phyloP scores from a whole-genome alignment of 768 basidiomycete species.

The Tricholoma bakamatsutake region DNA sequence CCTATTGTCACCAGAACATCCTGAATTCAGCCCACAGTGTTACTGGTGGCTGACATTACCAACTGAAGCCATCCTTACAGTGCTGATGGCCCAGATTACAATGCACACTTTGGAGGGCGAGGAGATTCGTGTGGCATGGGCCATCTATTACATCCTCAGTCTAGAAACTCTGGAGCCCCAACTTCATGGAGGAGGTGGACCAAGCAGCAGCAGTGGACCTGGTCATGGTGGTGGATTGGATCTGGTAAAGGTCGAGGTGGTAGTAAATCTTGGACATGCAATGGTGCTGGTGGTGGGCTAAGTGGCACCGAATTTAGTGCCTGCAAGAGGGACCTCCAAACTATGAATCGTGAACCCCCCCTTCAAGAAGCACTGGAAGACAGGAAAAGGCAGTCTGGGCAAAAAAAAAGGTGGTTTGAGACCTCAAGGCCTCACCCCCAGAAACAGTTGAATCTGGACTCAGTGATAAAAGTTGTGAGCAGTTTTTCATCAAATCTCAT shows the following conservation, averaged over 20 bases:
- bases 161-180: not conserved
- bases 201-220: not conserved
- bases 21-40: constrained; percentile 6
- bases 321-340: not conserved
- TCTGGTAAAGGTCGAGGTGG: not conserved
- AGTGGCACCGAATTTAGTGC: not conserved
- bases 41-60: constrained; percentile 8
- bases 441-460: constrained; percentile 1
- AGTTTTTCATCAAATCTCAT: not conserved
- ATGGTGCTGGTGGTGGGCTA: no score
- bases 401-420: constrained; percentile 1
- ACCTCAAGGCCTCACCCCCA: no score
- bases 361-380: not conserved
- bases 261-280: no score
- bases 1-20: constrained; percentile 7
- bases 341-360: not conserved
- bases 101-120: not conserved
- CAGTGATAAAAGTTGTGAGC: not conserved
- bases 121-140: not conserved
- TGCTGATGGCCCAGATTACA: not conserved
- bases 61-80: constrained; percentile 5
- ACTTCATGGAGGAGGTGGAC: not conserved
- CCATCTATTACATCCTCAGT: not conserved
- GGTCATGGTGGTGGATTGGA: no score
- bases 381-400: no score